These are phyloP conservation scores for Fusarium decemcellulare DNA, from an alignment of 2,329 filamentous ascomycete species.

Conservation along the genomic window DNA sequence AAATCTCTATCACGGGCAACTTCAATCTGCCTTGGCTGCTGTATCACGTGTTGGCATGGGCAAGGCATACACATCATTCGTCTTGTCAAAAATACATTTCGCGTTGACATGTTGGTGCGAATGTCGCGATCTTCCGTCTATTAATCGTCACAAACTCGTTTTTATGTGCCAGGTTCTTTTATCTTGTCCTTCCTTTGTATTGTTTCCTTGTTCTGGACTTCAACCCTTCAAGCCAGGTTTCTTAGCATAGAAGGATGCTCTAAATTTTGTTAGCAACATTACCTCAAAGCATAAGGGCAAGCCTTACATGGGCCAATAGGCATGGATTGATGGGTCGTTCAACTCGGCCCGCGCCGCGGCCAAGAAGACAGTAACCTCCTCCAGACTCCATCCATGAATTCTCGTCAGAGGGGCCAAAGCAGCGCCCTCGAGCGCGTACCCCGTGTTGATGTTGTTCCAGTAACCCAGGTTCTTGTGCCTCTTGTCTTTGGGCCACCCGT, in stretches of 20 bases:
- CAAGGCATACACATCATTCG: too few species aligned
- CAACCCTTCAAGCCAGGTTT: background rate
- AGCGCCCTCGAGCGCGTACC: slow-evolving; percentile 3
- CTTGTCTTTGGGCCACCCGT: slow-evolving; percentile 18
- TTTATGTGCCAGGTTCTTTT: background rate
- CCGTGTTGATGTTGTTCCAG: slow-evolving; percentile 22
- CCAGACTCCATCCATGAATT: slow-evolving; percentile 15
- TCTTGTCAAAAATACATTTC: too few species aligned
- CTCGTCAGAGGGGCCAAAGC: slow-evolving; percentile 23
- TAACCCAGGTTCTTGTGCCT: slow-evolving; percentile 20
- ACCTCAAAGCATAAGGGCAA: too few species aligned
- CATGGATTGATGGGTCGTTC: slow-evolving; percentile 15
- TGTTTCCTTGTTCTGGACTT: too few species aligned
- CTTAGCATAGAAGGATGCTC: slow-evolving; percentile 4
- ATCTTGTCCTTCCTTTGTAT: too few species aligned
- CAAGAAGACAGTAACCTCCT: slow-evolving; percentile 18
- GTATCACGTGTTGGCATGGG: too few species aligned
- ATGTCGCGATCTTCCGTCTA: too few species aligned
- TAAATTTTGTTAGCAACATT: background rate
- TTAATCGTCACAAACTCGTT: too few species aligned
- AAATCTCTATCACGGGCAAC: too few species aligned
- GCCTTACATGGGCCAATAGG: slow-evolving; percentile 24
- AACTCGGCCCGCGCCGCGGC: slow-evolving; percentile 12
- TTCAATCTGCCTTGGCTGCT: too few species aligned
- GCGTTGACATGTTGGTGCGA: too few species aligned